Evolutionary conservation across 805 yeast genomes (phyloP).

Genomic region (Tetrapisispora pingtungensis): DNA sequence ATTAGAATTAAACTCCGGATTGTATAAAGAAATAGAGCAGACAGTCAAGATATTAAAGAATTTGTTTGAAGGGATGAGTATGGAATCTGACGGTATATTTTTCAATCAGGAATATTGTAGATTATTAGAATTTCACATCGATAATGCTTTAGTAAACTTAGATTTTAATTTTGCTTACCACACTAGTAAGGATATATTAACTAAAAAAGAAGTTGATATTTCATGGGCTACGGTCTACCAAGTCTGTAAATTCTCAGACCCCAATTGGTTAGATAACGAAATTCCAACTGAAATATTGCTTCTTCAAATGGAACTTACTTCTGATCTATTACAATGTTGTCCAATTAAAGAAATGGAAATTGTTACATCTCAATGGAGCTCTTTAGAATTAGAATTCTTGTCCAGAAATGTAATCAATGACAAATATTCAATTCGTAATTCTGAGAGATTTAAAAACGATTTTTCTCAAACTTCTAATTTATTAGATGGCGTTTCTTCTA

Average conservation of each 20-base stretch:
- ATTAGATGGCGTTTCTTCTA: slow-evolving; percentile 4
- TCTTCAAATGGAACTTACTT: slow-evolving; percentile 45
- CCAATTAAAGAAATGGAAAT: slow-evolving; percentile 46
- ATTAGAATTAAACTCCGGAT: slow-evolving; percentile 44
- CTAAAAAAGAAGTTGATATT: slow-evolving; percentile 12
- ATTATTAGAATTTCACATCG: slow-evolving; percentile 46
- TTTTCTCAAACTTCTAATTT: neutral
- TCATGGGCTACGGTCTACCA: slow-evolving; percentile 71
- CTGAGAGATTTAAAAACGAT: slow-evolving; percentile 1
- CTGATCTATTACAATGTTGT: slow-evolving; percentile 41
- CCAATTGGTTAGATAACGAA: slow-evolving; percentile 34
- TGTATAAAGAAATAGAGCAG: slow-evolving; percentile 37
- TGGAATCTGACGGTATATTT: slow-evolving; percentile 3
- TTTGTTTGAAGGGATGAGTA: slow-evolving; percentile 33
- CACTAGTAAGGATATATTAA: slow-evolving; percentile 33
- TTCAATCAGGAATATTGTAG: slow-evolving; percentile 7
- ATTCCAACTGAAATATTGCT: slow-evolving; percentile 32
- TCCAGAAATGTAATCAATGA: slow-evolving; percentile 23
- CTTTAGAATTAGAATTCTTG: slow-evolving; percentile 34
- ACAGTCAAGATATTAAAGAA: slow-evolving; percentile 34
- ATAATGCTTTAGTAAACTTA: slow-evolving; percentile 51
- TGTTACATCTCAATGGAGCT: slow-evolving; percentile 56
- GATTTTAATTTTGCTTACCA: slow-evolving; percentile 53
- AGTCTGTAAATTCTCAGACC: slow-evolving; percentile 49
- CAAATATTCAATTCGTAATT: slow-evolving; percentile 8